Base-by-base conservation (phyloP, 148 eudicot species). In the Vaccinium vitisidaea region DNA sequence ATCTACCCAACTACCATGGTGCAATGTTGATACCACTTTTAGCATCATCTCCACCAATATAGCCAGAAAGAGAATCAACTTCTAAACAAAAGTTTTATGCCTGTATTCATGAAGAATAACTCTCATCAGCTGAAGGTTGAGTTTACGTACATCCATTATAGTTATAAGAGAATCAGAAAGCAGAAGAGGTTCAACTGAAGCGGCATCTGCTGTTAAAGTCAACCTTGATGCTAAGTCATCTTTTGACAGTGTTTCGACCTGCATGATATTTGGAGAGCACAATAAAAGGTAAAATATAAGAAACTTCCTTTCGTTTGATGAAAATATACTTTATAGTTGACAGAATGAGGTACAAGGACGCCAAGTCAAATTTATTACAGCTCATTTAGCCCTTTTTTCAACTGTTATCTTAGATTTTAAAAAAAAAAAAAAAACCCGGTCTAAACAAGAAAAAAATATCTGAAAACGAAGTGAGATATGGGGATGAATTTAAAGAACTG, bases 171-270 rank as follows among this genome's bases (percentile, higher is more conserved):
- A 89, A 84, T 96, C 99, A 32, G 98, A 87, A 36, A 95, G 91
- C 87, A 83, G 87, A 87, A 95, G 98, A 70, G 94, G 93, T 83
- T 90, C 98, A 83, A 95, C 95, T 75, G 92, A 89, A 80, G 93
- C 92, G 82, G 92, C 88, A 84, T 95, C 96, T 75, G 89, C 92
- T 1, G 91, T 95, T 84, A 96, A 91, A 77, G 92, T 93, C 91
- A 96, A 89, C 84, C 98, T 90, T 77, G 98, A 92, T 27, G 98
- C 98, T 92, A 95, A 88, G 88, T 95, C 98, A 19, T 97, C 99
- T 84, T 81, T 94, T 48, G 93, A 91, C 75, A 95, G 91, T 65
- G 91, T 91, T 87, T 97, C 99, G 77, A 97, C 98, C 98, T 97
- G 90, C 88, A 85, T 18, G 87, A 84, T 19, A 81, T 84, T 81